Base-by-base conservation (phyloP, 176 grass and related monocot genomes). In the Cenchrus americanus region DNA sequence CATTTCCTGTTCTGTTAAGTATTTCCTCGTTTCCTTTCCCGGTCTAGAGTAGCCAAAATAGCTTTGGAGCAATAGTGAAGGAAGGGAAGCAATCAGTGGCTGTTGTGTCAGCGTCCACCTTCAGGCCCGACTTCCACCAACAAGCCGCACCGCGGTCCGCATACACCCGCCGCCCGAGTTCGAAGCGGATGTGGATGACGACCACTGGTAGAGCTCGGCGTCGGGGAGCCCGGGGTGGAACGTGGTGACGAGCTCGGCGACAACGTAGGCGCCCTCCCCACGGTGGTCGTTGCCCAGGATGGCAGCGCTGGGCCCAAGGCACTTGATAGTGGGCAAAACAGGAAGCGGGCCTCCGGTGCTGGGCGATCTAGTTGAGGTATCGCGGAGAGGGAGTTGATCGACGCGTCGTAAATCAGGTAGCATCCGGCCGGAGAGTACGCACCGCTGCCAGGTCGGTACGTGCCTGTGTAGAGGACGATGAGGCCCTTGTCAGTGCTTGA, bases 401-500 rank as follows among this genome's bases (percentile, higher is more conserved):
- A n/a, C 27, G 62, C 77, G 62, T 67, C 77, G 48, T 80, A 80
- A 8, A 80, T 0, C 19, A 68, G 11, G 30, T 55, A 22, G 64
- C 12, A 41, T 40, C 30, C 62, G 15, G 1, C 3, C 1, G 2
- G 0, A 3, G 0, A 1, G 62, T 1, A 5, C 6, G 5, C 43
- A 6, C 15, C 46, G 47, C 0, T 0, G 51, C 72, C 51, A 40
- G 51, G 72, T 19, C 4, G 10, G 51, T 57, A 57, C 51, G 0
- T 11, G 51, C 50, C 22, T 24, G 44, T 0, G 61, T 34, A 51
- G 44, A 79, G 5, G 3, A 80, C 49, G 78, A 68, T 7, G 78
- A 80, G 63, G 78, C 48, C 63, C 49, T 68, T 80, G 78, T 80
- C 30, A 19, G 62, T 68, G 78, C 64, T 55, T 4, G 63, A 80